Percentiles rank a stretch among this genome's conserved stretches.
phyloP scores from a whole-genome alignment of 2,329 filamentous ascomycete species.

The Alternaria triticimaculans region DNA sequence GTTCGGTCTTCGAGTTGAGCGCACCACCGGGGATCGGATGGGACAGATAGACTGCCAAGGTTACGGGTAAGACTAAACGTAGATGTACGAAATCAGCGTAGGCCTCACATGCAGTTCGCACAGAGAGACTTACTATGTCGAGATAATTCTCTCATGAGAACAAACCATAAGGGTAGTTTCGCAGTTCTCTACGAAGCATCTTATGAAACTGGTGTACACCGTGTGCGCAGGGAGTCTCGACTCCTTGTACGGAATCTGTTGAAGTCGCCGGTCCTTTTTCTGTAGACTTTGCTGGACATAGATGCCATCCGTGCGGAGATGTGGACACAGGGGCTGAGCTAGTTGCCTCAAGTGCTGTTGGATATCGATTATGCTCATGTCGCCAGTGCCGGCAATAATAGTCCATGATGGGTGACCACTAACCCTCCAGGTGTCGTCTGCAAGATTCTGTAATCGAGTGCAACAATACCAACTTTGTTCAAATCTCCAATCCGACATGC shows the following conservation, averaged over 20 bases:
- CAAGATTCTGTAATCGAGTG: neutral
- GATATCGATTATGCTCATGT: neutral
- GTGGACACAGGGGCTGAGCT: neutral
- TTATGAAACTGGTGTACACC: neutral
- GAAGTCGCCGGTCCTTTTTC: neutral
- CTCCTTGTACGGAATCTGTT: neutral
- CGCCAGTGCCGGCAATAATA: neutral
- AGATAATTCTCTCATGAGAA: neutral
- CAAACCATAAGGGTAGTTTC: neutral
- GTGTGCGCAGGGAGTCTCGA: neutral
- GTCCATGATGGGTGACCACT: neutral
- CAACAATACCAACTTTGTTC: neutral
- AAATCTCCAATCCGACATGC: neutral
- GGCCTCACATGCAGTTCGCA: neutral
- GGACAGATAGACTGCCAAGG: neutral
- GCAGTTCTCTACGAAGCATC: neutral
- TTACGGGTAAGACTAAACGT: neutral
- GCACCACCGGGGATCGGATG: neutral
- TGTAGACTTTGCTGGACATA: neutral
- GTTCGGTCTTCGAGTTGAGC: neutral
- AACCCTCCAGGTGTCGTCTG: neutral
- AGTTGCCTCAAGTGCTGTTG: neutral
- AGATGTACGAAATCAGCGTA: neutral
- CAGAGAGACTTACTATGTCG: neutral
- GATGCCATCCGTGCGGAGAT: neutral